Base-by-base conservation (phyloP, 2,329 filamentous ascomycete species). In the Fusarium proliferatum region DNA sequence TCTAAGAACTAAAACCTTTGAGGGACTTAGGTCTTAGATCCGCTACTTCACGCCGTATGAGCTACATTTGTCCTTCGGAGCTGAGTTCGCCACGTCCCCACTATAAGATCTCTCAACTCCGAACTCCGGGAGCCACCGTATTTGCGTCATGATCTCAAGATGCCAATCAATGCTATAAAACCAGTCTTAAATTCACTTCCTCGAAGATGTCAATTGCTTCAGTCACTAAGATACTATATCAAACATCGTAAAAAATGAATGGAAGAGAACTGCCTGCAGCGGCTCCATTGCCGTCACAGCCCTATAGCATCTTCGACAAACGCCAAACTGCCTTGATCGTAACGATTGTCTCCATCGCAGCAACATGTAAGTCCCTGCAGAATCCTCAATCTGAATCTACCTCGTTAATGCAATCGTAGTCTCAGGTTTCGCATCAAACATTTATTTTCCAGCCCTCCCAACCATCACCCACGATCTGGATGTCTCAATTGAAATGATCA, bases 221-320 rank as follows among this genome's bases (percentile, higher is more conserved):
- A 0, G n/a, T 33, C 5, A 9, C 21, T 9, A 0, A 9, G 6
- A 9, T 13, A 17, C 33, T 33, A 2, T 6, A 17, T 49, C 9
- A 6, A 49, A 5, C 0, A 12, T 49, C 2, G 10, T 17, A 33
- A 33, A 23, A 2, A 49, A 49, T 49, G 46, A 9, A 4, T 23
- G 13, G 21, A 15, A 33, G 3, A 9, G 46, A 49, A 49, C 0
- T 21, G 16, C 46, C 28, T 17, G 21, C 15, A 49, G 28, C 21
- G 8, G 46, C 21, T n/a, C 21, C 21, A 3, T 49, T 49, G 9
- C 26, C 43, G 9, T 6, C 4, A 13, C 21, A 42, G 16, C 86
- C 85, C 1, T 86, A 85, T 71, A 88, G 82, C 72, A 86, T 89
- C 33, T 88, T 88, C 34, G 86, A 87, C 71, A 82, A 79, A 39